Base-by-base conservation (phyloP, 1,284 basidiomycete species). In the Microbotryum violaceum region DNA sequence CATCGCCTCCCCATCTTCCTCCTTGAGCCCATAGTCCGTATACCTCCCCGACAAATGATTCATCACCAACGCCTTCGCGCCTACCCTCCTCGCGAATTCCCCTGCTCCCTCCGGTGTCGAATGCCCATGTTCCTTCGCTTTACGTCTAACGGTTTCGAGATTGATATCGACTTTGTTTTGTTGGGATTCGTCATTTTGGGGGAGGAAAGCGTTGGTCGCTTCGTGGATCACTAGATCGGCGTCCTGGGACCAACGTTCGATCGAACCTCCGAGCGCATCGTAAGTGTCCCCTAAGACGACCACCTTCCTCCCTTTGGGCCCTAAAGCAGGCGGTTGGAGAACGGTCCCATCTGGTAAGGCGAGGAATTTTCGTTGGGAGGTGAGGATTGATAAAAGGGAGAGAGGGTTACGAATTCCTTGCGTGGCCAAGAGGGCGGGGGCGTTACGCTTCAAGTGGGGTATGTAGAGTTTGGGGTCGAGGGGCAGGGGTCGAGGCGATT, bases 31-130 rank as follows among this genome's bases (percentile, higher is more conserved):
- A 53, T n/a, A 74, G 37, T 74, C 75, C 0, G 76, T 73, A 33
- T 74, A 77, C 18, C 72, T 68, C 21, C 73, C 72, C 10, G 72
- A 73, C 73, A 73, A 79, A 75, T 93, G 91, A 74, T 93, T 93
- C 62, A 94, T 74, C 20, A 87, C 82, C 6, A 94, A 77, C 58
- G 81, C 76, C 65, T 82, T 77, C 18, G 89, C 88, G 6, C 79
- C 78, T 57, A 89, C 80, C 0, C 70, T 71, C 55, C 79, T 81
- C 2, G 90, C 90, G 73, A 92, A 92, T 42, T 75, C 78, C 12
- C 90, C 91, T 1, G 89, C 91, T 81, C 89, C 70, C 27, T 78
- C 79, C 1, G 90, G 87, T 0, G 87, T 87, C 23, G 89, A 91
- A 75, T 94, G 91, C 0, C 90, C 91, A 62, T 86, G 79, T 51